Conservation (phyloP, 768 basidiomycete genomes). For the Lentinus tigrinus region DNA sequence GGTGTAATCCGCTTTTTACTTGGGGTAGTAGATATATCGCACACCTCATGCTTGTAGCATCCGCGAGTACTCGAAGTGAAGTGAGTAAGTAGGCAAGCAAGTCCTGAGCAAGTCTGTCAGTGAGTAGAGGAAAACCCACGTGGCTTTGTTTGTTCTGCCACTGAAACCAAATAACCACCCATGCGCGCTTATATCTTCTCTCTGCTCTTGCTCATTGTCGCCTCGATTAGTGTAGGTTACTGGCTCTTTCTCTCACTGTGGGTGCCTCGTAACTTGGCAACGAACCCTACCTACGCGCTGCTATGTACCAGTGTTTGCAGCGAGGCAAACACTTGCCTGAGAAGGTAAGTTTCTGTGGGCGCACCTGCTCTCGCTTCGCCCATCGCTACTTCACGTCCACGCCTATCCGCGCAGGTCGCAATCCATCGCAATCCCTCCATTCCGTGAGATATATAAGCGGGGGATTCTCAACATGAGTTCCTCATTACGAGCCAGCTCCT, state of each 20-base stretch:
- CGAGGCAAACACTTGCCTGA: slow-evolving; percentile 1
- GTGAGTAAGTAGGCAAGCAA: no score
- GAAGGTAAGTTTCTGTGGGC: slow-evolving; percentile 1
- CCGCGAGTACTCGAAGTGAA: no score
- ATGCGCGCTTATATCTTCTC: neutral
- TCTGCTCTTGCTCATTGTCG: neutral
- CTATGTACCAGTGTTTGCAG: slow-evolving; percentile 1
- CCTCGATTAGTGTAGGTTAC: neutral
- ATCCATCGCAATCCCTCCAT: neutral
- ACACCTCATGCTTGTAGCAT: no score
- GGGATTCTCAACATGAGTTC: neutral
- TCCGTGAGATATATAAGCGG: slow-evolving; percentile 1
- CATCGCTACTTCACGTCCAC: neutral
- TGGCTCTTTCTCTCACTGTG: neutral
- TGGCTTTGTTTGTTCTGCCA: neutral
- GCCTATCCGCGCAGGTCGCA: neutral
- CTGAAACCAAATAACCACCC: neutral
- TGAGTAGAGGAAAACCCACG: no score
- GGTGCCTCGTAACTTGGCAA: slow-evolving; percentile 4
- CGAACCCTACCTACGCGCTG: neutral
- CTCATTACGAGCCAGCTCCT: slow-evolving; percentile 2
- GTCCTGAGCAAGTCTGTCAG: no score
- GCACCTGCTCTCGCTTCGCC: neutral
- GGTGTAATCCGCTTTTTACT: no score
- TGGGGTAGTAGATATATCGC: no score